Percentiles rank a stretch among this genome's conserved stretches.
These are phyloP conservation scores for Orychophragmus violaceus DNA, from an alignment of 345 rosid species.

Conservation along the genomic window DNA sequence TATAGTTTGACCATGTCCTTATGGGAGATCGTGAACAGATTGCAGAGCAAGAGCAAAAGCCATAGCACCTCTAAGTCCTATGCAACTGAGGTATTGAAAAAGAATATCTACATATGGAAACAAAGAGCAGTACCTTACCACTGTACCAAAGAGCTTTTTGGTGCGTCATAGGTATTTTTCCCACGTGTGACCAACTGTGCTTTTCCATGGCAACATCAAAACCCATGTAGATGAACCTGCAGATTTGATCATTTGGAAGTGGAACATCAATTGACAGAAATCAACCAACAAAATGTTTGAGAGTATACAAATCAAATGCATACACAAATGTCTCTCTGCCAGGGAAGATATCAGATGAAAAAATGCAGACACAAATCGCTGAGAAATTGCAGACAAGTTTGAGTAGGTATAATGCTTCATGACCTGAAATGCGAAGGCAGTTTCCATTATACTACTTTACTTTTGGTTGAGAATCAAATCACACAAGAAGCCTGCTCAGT, in stretches of 20 bases:
- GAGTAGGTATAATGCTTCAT: constrained; percentile 94
- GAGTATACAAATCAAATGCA: constrained; percentile 16
- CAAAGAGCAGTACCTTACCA: constrained; percentile 49
- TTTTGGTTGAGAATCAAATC: not conserved
- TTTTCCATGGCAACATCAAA: constrained; percentile 96
- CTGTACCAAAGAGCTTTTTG: constrained; percentile 99
- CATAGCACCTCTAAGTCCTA: constrained; percentile 98
- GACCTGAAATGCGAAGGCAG: constrained; percentile 29
- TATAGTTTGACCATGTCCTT: constrained; percentile 96
- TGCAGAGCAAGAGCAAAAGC: constrained; percentile 99
- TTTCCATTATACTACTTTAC: constrained; percentile 1
- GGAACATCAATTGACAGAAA: constrained; percentile 11
- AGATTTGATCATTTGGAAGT: constrained; percentile 23
- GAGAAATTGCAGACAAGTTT: constrained; percentile 89
- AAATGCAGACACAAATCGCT: constrained; percentile 83
- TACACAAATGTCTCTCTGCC: constrained; percentile 96
- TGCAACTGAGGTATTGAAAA: not conserved
- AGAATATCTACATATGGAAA: not conserved
- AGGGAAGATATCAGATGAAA: constrained; percentile 91
- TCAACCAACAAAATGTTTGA: not conserved
- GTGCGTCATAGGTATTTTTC: constrained; percentile 78
- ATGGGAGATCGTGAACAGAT: constrained; percentile 91
- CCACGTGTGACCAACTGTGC: constrained; percentile 97
- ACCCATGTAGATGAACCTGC: constrained; percentile 98
- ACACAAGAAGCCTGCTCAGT: too few relatives aligned